A percentile compares a stretch with the other conserved stretches of the same genome.
These are phyloP conservation scores for Yamadazyma takamatsuzukensis DNA, from an alignment of 805 yeast species.

Conservation along the genomic window DNA sequence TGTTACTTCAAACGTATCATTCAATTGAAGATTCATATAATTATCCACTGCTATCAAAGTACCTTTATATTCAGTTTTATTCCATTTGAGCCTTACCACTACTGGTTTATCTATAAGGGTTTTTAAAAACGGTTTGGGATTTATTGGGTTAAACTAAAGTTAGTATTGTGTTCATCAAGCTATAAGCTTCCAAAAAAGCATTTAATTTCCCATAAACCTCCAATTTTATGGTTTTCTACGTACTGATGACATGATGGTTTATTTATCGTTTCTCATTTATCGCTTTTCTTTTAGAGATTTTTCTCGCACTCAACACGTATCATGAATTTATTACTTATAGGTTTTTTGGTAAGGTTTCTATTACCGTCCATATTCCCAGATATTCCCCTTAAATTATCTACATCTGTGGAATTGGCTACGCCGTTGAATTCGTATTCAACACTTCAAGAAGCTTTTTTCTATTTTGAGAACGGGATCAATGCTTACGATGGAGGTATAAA, in stretches of 20 bases:
- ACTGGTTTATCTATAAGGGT: slow-evolving; percentile 70
- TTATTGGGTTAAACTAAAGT: slow-evolving; percentile 54
- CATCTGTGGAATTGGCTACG: slow-evolving; percentile 62
- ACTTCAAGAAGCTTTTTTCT: slow-evolving; percentile 45
- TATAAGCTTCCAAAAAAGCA: too few species aligned
- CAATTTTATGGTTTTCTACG: too few species aligned
- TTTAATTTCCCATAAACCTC: too few species aligned
- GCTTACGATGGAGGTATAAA: slow-evolving; percentile 84
- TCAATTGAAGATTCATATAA: slow-evolving; percentile 85
- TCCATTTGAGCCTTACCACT: slow-evolving; percentile 83
- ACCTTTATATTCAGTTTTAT: slow-evolving; percentile 84
- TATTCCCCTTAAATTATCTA: slow-evolving; percentile 22
- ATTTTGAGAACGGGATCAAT: slow-evolving; percentile 51
- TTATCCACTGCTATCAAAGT: slow-evolving; percentile 75
- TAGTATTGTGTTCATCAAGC: slow-evolving; percentile 7
- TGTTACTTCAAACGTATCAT: slow-evolving; percentile 47
- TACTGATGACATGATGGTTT: too few species aligned
- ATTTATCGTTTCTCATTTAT: too few species aligned
- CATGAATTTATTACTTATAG: too few species aligned
- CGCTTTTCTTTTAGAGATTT: too few species aligned
- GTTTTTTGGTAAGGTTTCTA: slow-evolving; percentile 30
- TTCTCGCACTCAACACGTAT: too few species aligned
- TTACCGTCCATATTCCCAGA: slow-evolving; percentile 34
- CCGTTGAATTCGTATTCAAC: slow-evolving; percentile 67
- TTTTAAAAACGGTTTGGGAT: slow-evolving; percentile 87